These are phyloP conservation scores for Diplotaxis tenuifolia DNA, from an alignment of 345 rosid genomes.

Conservation along the genomic window DNA sequence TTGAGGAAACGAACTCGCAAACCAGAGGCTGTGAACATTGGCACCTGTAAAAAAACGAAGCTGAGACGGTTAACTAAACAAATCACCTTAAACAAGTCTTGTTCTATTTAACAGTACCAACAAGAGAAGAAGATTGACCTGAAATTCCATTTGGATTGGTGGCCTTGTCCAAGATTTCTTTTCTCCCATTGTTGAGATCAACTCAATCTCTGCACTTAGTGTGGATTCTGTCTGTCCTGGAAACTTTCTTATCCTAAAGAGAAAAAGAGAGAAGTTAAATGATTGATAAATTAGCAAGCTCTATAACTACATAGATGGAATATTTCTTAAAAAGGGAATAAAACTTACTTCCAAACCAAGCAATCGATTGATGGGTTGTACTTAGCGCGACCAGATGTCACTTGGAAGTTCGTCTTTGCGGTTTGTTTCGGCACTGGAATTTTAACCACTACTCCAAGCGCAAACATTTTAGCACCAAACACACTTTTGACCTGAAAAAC, in stretches of 20 bases:
- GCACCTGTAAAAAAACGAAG: slow-evolving; percentile 57
- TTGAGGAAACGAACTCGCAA: slow-evolving; percentile 94
- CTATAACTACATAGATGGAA: neutral
- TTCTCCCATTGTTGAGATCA: slow-evolving; percentile 90
- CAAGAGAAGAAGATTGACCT: slow-evolving; percentile 47
- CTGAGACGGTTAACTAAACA: neutral
- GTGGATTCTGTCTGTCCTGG: slow-evolving; percentile 99
- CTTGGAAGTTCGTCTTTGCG: slow-evolving; percentile 96
- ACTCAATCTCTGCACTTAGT: slow-evolving; percentile 93
- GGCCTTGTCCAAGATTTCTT: slow-evolving; percentile 97
- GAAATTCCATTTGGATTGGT: slow-evolving; percentile 99
- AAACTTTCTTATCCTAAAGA: slow-evolving; percentile 82
- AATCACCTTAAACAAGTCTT: neutral
- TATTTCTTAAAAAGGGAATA: neutral
- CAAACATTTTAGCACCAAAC: slow-evolving; percentile 99
- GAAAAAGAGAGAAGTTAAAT: neutral
- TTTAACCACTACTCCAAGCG: slow-evolving; percentile 96
- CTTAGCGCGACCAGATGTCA: slow-evolving; percentile 93
- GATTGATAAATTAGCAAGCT: neutral
- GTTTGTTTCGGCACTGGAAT: slow-evolving; percentile 99
- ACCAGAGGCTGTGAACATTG: slow-evolving; percentile 99
- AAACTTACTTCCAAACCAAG: slow-evolving; percentile 99
- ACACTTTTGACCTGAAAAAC: slow-evolving; percentile 90
- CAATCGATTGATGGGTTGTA: slow-evolving; percentile 94
- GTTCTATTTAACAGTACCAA: neutral